These are phyloP conservation scores for Hanseniaspora uvarum DNA, from an alignment of 1,139 yeast species.

Conservation along the genomic window DNA sequence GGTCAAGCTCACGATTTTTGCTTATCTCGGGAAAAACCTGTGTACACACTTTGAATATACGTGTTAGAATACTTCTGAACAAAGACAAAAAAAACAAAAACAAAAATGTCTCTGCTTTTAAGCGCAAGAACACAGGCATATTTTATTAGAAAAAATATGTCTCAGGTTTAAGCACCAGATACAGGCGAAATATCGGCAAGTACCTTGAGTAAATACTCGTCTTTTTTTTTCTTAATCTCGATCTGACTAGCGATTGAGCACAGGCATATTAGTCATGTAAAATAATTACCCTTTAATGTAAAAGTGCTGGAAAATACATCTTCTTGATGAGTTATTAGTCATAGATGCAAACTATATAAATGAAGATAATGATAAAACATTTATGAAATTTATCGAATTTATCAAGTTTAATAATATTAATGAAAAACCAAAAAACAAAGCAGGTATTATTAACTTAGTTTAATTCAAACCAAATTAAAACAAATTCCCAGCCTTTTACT, in stretches of 20 bases:
- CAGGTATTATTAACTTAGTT: background rate
- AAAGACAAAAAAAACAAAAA: background rate
- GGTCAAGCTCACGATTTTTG: background rate
- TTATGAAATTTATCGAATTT: background rate
- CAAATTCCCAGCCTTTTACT: background rate
- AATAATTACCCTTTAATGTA: background rate
- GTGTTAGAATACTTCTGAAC: background rate
- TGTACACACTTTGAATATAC: background rate
- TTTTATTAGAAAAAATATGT: background rate
- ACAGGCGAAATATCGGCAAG: background rate
- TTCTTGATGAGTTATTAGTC: background rate
- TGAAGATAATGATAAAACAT: background rate
- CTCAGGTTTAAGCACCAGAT: background rate
- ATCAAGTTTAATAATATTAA: background rate
- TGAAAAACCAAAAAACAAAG: background rate
- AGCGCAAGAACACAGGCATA: background rate
- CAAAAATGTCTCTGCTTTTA: background rate
- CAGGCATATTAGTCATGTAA: constrained; percentile 5
- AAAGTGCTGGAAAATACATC: background rate
- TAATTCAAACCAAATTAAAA: background rate
- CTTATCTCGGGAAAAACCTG: background rate
- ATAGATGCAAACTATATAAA: background rate
- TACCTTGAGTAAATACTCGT: background rate
- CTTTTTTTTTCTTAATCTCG: background rate
- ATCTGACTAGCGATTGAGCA: background rate